Conservation (phyloP, 2,329 filamentous ascomycete species). For the Xylariales sp. region DNA sequence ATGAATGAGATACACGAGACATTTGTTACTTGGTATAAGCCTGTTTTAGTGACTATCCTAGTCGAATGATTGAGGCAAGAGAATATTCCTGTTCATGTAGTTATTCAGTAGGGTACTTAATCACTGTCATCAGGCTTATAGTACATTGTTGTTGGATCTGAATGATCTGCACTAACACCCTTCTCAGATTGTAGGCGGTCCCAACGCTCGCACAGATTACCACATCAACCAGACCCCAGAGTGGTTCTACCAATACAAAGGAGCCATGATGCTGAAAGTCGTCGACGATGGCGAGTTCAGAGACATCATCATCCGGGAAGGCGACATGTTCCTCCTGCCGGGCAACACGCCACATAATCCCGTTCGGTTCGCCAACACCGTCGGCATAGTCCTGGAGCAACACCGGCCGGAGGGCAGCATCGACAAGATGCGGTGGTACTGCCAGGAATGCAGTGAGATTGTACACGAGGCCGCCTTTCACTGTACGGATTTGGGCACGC, state of each 20-base stretch:
- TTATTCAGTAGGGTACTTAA: too few relatives aligned
- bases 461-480: conserved; percentile 87
- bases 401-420: conserved; percentile 63
- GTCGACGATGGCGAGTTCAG: conserved; percentile 70
- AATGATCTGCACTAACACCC: too few relatives aligned
- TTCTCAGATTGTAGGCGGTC: conserved; percentile 79
- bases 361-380: conserved; percentile 85
- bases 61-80: too few relatives aligned
- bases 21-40: too few relatives aligned
- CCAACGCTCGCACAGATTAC: conserved; percentile 94
- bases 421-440: conserved; percentile 91
- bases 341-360: conserved; percentile 96
- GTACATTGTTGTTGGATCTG: too few relatives aligned
- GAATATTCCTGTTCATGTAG: too few relatives aligned
- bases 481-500: conserved; percentile 84
- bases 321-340: conserved; percentile 89
- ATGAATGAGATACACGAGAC: too few relatives aligned
- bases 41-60: too few relatives aligned
- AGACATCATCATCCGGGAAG: conserved; percentile 86
- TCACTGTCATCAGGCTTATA: too few relatives aligned
- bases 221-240: conserved; percentile 96
- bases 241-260: conserved; percentile 97
- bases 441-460: conserved; percentile 60
- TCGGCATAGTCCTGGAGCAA: conserved; percentile 92
- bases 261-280: conserved; percentile 89